A percentile compares a stretch with the other conserved stretches of the same genome.
phyloP scores from a whole-genome alignment of 768 basidiomycete species.

The Termitomyces sp. region DNA sequence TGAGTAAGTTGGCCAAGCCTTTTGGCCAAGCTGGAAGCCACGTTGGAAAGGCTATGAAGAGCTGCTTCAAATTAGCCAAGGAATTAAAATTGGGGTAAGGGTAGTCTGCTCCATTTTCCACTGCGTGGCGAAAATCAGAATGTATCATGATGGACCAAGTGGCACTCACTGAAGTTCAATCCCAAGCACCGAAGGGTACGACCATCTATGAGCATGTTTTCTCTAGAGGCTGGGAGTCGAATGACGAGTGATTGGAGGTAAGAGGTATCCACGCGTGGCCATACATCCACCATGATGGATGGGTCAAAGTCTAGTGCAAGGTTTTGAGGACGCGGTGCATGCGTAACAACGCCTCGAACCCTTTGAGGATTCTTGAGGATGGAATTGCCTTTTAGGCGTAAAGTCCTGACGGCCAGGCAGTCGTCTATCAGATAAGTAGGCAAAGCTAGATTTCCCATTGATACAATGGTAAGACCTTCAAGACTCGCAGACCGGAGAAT shows the following conservation, averaged over 20 bases:
- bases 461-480: not conserved
- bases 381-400: not conserved
- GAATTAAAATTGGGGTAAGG: not conserved
- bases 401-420: not conserved
- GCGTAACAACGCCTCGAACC: not conserved
- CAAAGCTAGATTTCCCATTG: not conserved
- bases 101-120: not conserved
- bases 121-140: not conserved
- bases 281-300: not conserved
- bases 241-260: not conserved
- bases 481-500: not conserved
- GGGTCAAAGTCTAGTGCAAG: not conserved
- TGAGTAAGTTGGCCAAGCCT: not conserved
- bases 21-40: not conserved
- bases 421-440: slow-evolving; percentile 1
- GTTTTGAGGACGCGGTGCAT: not conserved
- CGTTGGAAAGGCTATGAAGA: not conserved
- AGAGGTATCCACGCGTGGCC: slow-evolving; percentile 2
- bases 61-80: not conserved
- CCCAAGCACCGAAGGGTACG: not conserved
- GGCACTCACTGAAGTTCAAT: not conserved
- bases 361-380: not conserved
- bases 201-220: not conserved
- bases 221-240: not conserved
- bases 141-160: not conserved